These are phyloP conservation scores for Lactarius sanguifluus DNA, from an alignment of 768 basidiomycete species.

Conservation along the genomic window DNA sequence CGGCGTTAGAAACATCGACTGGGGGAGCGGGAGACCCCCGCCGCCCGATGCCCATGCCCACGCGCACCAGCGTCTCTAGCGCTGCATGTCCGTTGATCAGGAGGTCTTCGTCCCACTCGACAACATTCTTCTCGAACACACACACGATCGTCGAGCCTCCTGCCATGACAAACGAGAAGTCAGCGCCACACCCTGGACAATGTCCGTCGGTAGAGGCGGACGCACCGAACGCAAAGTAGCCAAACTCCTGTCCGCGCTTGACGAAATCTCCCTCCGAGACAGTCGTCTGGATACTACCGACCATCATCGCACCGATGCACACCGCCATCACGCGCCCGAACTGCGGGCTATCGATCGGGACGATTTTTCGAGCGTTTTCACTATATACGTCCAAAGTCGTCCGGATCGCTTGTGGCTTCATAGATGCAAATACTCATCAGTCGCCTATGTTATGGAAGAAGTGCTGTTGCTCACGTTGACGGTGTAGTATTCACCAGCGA, in stretches of 20 bases:
- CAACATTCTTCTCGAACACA: constrained; percentile 79
- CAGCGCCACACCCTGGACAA: not conserved
- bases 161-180: constrained; percentile 34
- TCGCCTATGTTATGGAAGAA: not conserved
- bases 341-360: constrained; percentile 84
- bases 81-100: constrained; percentile 79
- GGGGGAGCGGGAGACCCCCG: constrained; percentile 17
- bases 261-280: constrained; percentile 83
- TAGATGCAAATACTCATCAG: not conserved
- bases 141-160: constrained; percentile 92
- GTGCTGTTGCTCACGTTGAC: constrained; percentile 70
- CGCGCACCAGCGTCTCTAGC: constrained; percentile 87
- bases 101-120: constrained; percentile 92
- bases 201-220: constrained; percentile 13
- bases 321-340: constrained; percentile 94
- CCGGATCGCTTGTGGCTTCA: constrained; percentile 88
- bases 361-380: constrained; percentile 90
- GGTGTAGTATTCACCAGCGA: constrained; percentile 93
- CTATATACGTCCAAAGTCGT: constrained; percentile 90
- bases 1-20: not conserved
- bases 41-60: constrained; percentile 81
- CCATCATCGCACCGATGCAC: constrained; percentile 95
- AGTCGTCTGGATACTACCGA: constrained; percentile 84
- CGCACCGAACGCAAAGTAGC: constrained; percentile 93
- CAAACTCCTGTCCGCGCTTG: constrained; percentile 84